phyloP scores from a whole-genome alignment of 345 rosid genomes.

The Cochlearia excelsa region DNA sequence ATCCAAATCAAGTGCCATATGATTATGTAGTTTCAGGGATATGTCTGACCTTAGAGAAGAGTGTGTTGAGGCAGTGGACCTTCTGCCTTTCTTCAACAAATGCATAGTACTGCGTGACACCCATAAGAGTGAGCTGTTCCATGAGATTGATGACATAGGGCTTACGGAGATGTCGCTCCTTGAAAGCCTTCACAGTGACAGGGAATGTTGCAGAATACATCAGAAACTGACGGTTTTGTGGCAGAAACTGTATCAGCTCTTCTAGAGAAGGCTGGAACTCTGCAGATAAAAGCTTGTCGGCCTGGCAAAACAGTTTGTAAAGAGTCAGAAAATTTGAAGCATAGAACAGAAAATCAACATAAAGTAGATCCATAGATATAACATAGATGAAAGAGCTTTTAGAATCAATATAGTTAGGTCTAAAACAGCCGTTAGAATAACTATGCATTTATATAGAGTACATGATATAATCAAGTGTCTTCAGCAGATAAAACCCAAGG shows the following conservation, averaged over 20 bases:
- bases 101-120: conserved; percentile 95
- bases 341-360: conserved; percentile 13
- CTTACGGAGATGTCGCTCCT: conserved; percentile 77
- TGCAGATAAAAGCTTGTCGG: conserved; percentile 96
- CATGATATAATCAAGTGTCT: not conserved
- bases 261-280: conserved; percentile 97
- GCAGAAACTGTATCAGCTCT: conserved; percentile 88
- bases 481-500: not conserved
- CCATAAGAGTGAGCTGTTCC: conserved; percentile 98
- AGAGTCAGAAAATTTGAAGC: conserved; percentile 42
- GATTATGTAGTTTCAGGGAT: conserved; percentile 4
- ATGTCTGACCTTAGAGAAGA: conserved; percentile 83
- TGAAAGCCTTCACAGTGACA: conserved; percentile 95
- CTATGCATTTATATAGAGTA: not conserved
- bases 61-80: conserved; percentile 98
- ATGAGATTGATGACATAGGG: conserved; percentile 95
- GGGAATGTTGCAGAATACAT: conserved; percentile 99
- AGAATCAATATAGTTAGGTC: not conserved
- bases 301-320: conserved; percentile 48
- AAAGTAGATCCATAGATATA: conserved; percentile 10
- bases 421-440: not conserved
- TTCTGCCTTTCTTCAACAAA: conserved; percentile 99
- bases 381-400: not conserved
- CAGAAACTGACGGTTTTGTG: conserved; percentile 77
- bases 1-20: conserved; percentile 15